Conservation (phyloP, 2,329 filamentous ascomycete species). For the Aspergillus phoenicis region DNA sequence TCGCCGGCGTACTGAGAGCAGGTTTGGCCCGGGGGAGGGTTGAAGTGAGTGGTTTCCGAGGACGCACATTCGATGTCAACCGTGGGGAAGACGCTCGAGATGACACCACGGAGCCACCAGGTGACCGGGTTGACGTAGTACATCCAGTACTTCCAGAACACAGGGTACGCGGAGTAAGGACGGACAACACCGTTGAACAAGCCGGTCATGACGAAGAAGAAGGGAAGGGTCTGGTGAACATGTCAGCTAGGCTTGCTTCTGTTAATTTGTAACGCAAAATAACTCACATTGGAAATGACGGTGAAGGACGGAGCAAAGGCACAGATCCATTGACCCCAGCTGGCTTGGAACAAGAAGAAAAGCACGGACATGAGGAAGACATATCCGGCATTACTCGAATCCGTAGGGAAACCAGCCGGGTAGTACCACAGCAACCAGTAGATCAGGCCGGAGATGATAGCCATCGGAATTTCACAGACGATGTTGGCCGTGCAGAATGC, state of each 20-base stretch:
- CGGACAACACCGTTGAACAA: constrained; percentile 78
- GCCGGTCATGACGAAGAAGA: constrained; percentile 78
- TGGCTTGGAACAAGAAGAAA: constrained; percentile 74
- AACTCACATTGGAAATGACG: constrained; percentile 66
- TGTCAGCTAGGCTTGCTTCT: constrained; percentile 4
- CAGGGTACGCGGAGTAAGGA: constrained; percentile 64
- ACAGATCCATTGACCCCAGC: constrained; percentile 82
- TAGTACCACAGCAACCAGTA: constrained; percentile 81
- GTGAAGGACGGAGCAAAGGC: constrained; percentile 79
- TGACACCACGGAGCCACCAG: constrained; percentile 72
- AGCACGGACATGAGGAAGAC: constrained; percentile 77
- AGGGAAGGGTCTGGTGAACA: constrained; percentile 60
- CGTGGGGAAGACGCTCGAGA: constrained; percentile 63
- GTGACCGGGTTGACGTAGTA: constrained; percentile 70
- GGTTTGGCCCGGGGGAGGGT: constrained; percentile 64
- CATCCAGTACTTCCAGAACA: constrained; percentile 73
- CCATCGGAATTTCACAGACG: constrained; percentile 71
- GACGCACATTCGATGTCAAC: constrained; percentile 55
- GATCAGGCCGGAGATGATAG: constrained; percentile 64
- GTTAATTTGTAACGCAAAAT: neutral
- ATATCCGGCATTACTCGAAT: constrained; percentile 69
- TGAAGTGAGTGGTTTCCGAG: constrained; percentile 65
- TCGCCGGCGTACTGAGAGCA: constrained; percentile 65
- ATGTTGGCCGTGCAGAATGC: constrained; percentile 75
- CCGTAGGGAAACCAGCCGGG: constrained; percentile 68